Evolutionary conservation across 129 eudicot species (phyloP).

Genomic region (Cynara cardunculus): DNA sequence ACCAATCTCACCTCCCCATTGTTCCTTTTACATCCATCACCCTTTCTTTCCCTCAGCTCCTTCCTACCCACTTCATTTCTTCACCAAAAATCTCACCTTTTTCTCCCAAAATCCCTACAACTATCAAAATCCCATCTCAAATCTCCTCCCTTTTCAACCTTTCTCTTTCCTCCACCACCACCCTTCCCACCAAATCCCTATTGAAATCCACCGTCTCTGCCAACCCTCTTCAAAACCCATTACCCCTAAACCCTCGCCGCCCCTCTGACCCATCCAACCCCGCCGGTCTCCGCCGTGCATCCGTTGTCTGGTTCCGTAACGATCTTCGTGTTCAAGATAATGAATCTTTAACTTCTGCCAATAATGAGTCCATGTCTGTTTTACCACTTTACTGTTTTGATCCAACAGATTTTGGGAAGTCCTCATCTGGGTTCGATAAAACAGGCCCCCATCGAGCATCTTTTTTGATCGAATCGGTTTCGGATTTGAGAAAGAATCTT

Average conservation of each 20-base stretch:
- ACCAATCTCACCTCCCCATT: conserved; percentile 27
- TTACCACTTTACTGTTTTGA: conserved; percentile 87
- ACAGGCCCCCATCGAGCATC: conserved; percentile 82
- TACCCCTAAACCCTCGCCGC: conserved; percentile 59
- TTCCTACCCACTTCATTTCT: conserved; percentile 55
- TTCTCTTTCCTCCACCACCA: conserved; percentile 33
- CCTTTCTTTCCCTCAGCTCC: conserved; percentile 60
- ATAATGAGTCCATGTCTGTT: conserved; percentile 67
- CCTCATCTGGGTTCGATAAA: conserved; percentile 78
- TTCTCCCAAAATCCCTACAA: conserved; percentile 12
- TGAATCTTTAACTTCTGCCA: conserved; percentile 65
- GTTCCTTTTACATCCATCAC: conserved; percentile 61
- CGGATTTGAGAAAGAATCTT: conserved; percentile 62
- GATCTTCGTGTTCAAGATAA: conserved; percentile 90
- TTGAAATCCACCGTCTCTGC: conserved; percentile 58
- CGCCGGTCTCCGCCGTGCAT: conserved; percentile 61
- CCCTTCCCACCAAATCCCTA: conserved; percentile 29
- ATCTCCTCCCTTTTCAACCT: conserved; percentile 49
- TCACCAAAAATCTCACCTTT: conserved; percentile 40
- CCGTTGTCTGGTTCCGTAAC: conserved; percentile 89
- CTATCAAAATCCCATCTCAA: conserved; percentile 65
- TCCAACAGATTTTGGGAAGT: conserved; percentile 73
- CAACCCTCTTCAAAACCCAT: conserved; percentile 58
- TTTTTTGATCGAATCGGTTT: conserved; percentile 71
- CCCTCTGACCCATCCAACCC: conserved; percentile 76